A percentile compares a stretch with the other conserved stretches of the same genome.
Evolutionary conservation across 192 early-diverging fungal genomes (phyloP).

Genomic region (Jimgerdemannia flammicorona): DNA sequence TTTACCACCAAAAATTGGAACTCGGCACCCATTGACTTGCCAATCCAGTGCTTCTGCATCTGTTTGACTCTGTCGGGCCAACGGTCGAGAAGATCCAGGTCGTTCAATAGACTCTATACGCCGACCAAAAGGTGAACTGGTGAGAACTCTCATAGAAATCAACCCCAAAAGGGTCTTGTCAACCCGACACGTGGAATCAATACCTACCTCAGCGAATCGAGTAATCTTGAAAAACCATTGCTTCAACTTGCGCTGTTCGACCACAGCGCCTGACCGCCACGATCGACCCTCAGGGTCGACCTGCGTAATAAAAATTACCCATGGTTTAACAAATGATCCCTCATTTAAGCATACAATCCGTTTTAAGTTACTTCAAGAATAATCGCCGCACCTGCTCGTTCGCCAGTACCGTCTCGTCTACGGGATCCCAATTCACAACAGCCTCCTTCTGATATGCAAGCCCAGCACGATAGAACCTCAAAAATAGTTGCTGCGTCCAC

Average conservation of each 20-base stretch:
- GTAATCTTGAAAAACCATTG: conserved; percentile 97
- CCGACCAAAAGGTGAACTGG: not conserved
- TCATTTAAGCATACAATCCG: not conserved
- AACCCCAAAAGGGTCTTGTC: too few species aligned
- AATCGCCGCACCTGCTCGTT: conserved; percentile 77
- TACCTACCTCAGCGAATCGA: conserved; percentile 66
- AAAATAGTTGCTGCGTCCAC: conserved; percentile 93
- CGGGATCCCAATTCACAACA: conserved; percentile 95
- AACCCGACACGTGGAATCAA: not conserved
- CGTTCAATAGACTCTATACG: conserved; percentile 60
- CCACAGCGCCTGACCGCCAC: conserved; percentile 89
- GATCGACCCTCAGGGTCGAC: conserved; percentile 84
- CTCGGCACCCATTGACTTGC: conserved; percentile 77
- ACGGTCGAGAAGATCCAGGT: conserved; percentile 65
- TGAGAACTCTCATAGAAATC: not conserved
- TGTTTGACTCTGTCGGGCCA: conserved; percentile 91
- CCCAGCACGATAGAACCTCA: conserved; percentile 69
- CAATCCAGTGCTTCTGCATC: conserved; percentile 94
- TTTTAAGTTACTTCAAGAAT: not conserved
- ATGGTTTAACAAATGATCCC: not conserved
- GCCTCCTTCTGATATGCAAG: conserved; percentile 88
- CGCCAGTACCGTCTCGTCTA: conserved; percentile 92
- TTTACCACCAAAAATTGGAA: conserved; percentile 52
- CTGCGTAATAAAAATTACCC: conserved; percentile 25
- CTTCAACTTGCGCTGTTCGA: conserved; percentile 77